Evolutionary conservation across 345 rosid species (phyloP).

Genomic region (Clarkia xantiana): DNA sequence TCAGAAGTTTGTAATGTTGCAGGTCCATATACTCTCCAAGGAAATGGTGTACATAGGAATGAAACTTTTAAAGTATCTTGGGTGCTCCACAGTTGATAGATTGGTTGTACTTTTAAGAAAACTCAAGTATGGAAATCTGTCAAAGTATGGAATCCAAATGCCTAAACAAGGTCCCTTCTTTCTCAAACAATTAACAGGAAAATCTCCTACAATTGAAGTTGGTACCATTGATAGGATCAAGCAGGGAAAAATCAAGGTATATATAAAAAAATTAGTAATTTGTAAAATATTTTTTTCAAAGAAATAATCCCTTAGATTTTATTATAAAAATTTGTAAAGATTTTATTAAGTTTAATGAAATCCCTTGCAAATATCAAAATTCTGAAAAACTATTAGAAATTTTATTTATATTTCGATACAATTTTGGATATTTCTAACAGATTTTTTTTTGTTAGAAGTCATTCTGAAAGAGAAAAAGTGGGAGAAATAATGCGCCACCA

Average conservation of each 20-base stretch:
- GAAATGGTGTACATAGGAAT: conserved; percentile 8
- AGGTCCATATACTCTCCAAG: conserved; percentile 11
- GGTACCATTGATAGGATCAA: conserved; percentile 6
- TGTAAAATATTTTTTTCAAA: too few relatives aligned
- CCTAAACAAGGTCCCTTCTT: conserved; percentile 5
- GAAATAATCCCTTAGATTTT: too few relatives aligned
- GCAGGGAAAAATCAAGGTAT: conserved; percentile 8
- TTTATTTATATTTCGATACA: too few relatives aligned
- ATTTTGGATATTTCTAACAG: too few relatives aligned
- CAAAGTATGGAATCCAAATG: not conserved
- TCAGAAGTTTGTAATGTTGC: not conserved
- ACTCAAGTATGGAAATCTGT: conserved; percentile 1
- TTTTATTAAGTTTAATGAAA: too few relatives aligned
- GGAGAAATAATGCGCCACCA: too few relatives aligned
- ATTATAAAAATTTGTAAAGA: too few relatives aligned
- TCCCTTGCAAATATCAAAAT: too few relatives aligned
- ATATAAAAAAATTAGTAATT: too few relatives aligned
- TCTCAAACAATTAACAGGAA: not conserved
- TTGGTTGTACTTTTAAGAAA: not conserved
- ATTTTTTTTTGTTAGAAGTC: too few relatives aligned
- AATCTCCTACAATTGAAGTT: not conserved
- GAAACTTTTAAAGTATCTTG: not conserved
- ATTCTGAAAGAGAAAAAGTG: too few relatives aligned
- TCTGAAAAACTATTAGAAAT: too few relatives aligned
- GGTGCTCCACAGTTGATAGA: not conserved